These are phyloP conservation scores for Ceratopteris richardii DNA, from an alignment of 75 land plant genomes.

Conservation along the genomic window DNA sequence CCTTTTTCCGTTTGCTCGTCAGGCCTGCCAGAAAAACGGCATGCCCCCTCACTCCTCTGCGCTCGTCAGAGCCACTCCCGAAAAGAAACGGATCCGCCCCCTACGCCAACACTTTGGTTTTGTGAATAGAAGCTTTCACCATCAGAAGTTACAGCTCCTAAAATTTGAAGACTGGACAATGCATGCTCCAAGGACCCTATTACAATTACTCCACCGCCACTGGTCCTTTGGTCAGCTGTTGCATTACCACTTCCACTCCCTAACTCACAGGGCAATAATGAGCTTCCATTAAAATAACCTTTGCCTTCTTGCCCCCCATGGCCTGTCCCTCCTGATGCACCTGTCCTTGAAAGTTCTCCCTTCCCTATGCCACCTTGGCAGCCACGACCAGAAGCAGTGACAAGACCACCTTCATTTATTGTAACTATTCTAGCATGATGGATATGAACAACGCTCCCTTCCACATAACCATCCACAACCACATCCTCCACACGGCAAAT, in stretches of 20 bases:
- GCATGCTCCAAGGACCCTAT: too few species aligned
- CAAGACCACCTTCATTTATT: slow-evolving; percentile 54
- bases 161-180: too few species aligned
- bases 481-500: slow-evolving; percentile 97
- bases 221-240: slow-evolving; percentile 32
- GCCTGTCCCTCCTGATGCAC: slow-evolving; percentile 86
- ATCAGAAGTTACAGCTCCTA: too few species aligned
- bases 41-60: too few species aligned
- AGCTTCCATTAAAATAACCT: slow-evolving; percentile 47
- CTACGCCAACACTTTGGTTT: too few species aligned
- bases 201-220: slow-evolving; percentile 96
- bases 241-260: slow-evolving; percentile 98
- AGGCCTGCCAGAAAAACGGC: too few species aligned
- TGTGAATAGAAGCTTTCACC: too few species aligned
- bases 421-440: slow-evolving; percentile 71
- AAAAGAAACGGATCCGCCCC: too few species aligned
- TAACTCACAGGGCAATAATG: slow-evolving; percentile 79
- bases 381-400: slow-evolving; percentile 77
- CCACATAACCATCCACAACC: slow-evolving; percentile 55
- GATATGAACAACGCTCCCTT: slow-evolving; percentile 86
- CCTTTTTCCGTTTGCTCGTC: too few species aligned
- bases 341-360: slow-evolving; percentile 41
- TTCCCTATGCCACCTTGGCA: slow-evolving; percentile 83
- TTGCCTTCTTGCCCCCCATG: slow-evolving; percentile 92
- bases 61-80: too few species aligned